These are phyloP conservation scores for Dittrichia graveolens DNA, from an alignment of 129 eudicot genomes.

Conservation along the genomic window DNA sequence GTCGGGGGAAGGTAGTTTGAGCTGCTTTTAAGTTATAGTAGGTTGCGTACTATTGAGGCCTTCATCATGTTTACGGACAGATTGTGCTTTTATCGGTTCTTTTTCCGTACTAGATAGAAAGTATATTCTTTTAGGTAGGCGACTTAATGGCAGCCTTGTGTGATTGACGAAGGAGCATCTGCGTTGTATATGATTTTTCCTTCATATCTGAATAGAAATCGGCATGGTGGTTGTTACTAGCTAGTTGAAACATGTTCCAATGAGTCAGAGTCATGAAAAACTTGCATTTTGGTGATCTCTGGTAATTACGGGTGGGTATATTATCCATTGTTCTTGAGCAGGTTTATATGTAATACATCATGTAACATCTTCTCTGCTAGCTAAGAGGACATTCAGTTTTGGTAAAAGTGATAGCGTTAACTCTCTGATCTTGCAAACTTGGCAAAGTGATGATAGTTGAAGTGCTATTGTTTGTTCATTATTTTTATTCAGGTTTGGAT, in stretches of 20 bases:
- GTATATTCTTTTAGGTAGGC: background rate
- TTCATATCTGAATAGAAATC: background rate
- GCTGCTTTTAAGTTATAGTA: background rate
- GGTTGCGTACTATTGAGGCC: background rate
- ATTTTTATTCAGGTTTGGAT: background rate
- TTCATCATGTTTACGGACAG: constrained; percentile 3
- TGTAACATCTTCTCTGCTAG: background rate
- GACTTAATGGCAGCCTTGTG: background rate
- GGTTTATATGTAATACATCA: background rate
- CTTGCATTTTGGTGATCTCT: background rate
- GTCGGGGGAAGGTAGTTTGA: background rate
- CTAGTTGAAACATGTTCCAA: background rate
- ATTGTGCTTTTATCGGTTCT: background rate
- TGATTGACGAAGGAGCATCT: background rate
- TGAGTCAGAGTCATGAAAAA: background rate
- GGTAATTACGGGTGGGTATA: background rate
- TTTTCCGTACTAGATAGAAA: background rate
- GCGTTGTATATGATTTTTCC: constrained; percentile 6
- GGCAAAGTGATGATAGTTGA: constrained; percentile 17
- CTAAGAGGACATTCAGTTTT: background rate
- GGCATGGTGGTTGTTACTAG: constrained; percentile 5
- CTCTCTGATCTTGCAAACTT: constrained; percentile 16
- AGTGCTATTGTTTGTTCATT: background rate
- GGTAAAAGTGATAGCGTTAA: background rate
- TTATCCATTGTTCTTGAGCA: constrained; percentile 6